These are phyloP conservation scores for Kwoniella bestiolae DNA, from an alignment of 768 basidiomycete species.

Conservation along the genomic window DNA sequence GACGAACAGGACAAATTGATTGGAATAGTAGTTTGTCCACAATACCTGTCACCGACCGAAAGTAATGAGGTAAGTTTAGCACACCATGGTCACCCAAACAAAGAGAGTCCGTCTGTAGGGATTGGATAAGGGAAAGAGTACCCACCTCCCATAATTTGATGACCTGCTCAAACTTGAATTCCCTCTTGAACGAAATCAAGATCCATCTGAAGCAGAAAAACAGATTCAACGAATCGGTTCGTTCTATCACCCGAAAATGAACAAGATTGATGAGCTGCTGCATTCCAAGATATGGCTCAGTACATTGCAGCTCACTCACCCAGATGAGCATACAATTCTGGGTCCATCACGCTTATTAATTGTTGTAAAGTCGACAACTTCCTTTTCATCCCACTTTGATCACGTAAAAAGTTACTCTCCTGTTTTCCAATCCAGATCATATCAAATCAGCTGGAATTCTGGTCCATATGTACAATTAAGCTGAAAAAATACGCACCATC, in stretches of 20 bases:
- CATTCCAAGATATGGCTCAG: background rate
- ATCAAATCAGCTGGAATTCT: background rate
- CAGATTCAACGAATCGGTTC: conserved; percentile 83
- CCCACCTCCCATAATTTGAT: conserved; percentile 83
- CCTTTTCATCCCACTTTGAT: conserved; percentile 97
- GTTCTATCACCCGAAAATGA: conserved; percentile 64
- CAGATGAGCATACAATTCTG: conserved; percentile 88
- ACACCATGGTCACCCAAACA: too few species aligned
- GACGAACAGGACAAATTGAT: conserved; percentile 86
- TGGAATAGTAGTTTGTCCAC: conserved; percentile 75
- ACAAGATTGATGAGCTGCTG: background rate
- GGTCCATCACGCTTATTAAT: conserved; percentile 90
- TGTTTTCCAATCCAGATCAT: conserved; percentile 55
- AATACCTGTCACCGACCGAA: conserved; percentile 39
- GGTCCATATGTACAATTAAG: background rate
- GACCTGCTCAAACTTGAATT: conserved; percentile 91
- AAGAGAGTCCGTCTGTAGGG: background rate
- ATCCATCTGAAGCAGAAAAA: conserved; percentile 97
- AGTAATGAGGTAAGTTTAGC: too few species aligned
- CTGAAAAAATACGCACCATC: conserved; percentile 70
- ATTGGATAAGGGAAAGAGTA: conserved; percentile 4
- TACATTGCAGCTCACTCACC: conserved; percentile 60
- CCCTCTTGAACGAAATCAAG: conserved; percentile 87
- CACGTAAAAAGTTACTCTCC: conserved; percentile 93
- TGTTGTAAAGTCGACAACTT: conserved; percentile 88